Evolutionary conservation across 2,329 filamentous ascomycete genomes (phyloP), one percentile per base, ranked within the genome.

Genomic region (Venturia asperata): DNA sequence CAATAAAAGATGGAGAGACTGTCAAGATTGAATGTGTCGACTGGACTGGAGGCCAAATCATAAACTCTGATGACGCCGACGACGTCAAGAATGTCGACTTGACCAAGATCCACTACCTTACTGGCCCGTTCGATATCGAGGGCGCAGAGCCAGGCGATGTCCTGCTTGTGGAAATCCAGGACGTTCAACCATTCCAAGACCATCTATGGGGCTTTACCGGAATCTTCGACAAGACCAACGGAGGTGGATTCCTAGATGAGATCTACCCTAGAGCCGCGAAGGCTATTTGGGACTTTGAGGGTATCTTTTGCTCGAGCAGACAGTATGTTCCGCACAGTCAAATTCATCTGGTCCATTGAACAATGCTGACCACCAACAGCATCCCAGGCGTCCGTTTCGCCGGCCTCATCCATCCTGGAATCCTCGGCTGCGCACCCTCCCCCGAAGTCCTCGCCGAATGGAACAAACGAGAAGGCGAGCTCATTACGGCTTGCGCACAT

Each of bases 21-120:
- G 92, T 96, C 69, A 96, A 95, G 77, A 96, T 96, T 69, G 91
- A 96, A 80, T 96, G 92, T 72, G 80, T 94, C 9, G 91, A 95
- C 77, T 95, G 91, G 72, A 79, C 77, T 0, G 73, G 65, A 15
- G 92, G 92, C 1, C 92, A 96, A 71, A 96, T 96, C 71, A 83
- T 84, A 65, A 96, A 97, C 77, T 88, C 93, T 69, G 92, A 97
- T 75, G 89, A 83, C 41, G 92, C 92, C n/a, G 89, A 96, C 71
- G 92, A 97, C 72, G 79, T 96, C 66, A 86, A 86, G 67, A 87
- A 94, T 68, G 88, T 95, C 63, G 92, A 96, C 72, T 80, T 97
- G 3, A 95, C 90, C 27, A 83, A 85, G 66, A 84, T 95, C 60
- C 92, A 97, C 76, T 96, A 96, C 74, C 83, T 97, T 5, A 92